Evolutionary conservation across 108 stramenopile genomes (phyloP), one percentile per base, ranked within the genome.

Genomic region (Nitzschia sp.): DNA sequence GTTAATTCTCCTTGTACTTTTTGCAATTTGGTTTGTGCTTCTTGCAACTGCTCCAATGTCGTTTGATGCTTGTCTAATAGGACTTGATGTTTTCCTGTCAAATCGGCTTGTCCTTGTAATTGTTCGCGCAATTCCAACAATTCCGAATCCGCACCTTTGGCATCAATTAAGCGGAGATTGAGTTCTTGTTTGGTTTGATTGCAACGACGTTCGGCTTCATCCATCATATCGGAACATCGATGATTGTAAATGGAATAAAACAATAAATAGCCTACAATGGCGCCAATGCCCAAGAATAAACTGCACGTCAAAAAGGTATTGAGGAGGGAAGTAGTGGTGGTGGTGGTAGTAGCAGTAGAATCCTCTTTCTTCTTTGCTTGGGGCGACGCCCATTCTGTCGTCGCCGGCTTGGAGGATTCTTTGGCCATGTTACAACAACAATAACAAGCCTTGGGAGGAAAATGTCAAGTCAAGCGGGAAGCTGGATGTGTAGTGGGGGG

Each of bases 211-310:
- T 70, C 58, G 31, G 36, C 47, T 28, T 47, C 69, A 29, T 70
- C 69, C 69, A 70, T 36, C 29, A 70, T 18, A 45, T 59, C 58
- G 26, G 69, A 46, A 60, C 69, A 70, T 23, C 69, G 69, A 34
- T 56, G 54, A 27, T 21, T 46, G 46, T 60, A 56, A 27, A 70
- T 47, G 57, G 58, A 60, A 33, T 3, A 17, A 33, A 70, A 70
- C 2, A 70, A 11, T 1, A 19, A 13, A 33, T 60, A 70, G 17
- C 69, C 69, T 13, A 3, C 45, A 29, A 70, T 59, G 13, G 46
- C 28, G 15, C 69, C 69, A 30, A 70, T 24, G 9, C 69, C 69
- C 32, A 70, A 8, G 42, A 70, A 36, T 11, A 51, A 19, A 11
- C 47, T 8, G 45, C 31, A 26, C 1, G 23, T 34, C 26, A 62